Evolutionary conservation across 2,329 filamentous ascomycete species (phyloP).

Genomic region (Aspergillus amoenus): DNA sequence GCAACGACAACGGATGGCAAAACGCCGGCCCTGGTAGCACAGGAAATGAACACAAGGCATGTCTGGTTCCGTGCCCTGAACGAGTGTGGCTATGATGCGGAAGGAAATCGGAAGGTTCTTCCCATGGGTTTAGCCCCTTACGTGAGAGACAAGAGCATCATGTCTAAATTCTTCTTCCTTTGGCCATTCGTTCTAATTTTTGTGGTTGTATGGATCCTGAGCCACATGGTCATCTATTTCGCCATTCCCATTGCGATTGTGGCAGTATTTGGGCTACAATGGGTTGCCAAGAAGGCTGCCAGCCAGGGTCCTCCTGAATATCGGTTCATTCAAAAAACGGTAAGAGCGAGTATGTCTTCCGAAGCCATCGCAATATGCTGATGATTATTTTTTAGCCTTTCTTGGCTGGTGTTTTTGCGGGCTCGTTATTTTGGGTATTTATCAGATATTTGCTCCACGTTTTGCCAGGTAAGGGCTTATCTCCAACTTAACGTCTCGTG

Average conservation of each 20-base stretch:
- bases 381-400: slow-evolving; percentile 63
- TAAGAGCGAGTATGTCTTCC: slow-evolving; percentile 44
- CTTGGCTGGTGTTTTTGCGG: slow-evolving; percentile 90
- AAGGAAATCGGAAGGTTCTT: slow-evolving; percentile 68
- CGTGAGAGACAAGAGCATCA: slow-evolving; percentile 72
- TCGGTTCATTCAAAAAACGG: slow-evolving; percentile 85
- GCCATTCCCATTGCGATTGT: slow-evolving; percentile 71
- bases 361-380: slow-evolving; percentile 5
- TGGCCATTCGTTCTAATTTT: slow-evolving; percentile 81
- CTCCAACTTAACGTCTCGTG: not conserved
- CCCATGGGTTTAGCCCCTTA: slow-evolving; percentile 74
- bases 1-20: slow-evolving; percentile 87
- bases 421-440: slow-evolving; percentile 76
- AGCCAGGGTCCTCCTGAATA: slow-evolving; percentile 84
- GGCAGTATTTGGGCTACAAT: slow-evolving; percentile 68
- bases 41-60: slow-evolving; percentile 81
- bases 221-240: slow-evolving; percentile 70
- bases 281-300: slow-evolving; percentile 72
- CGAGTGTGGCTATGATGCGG: slow-evolving; percentile 79
- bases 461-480: slow-evolving; percentile 61
- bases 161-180: slow-evolving; percentile 84
- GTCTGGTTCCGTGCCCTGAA: slow-evolving; percentile 81
- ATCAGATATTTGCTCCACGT: slow-evolving; percentile 73
- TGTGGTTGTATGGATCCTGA: slow-evolving; percentile 68
- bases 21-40: slow-evolving; percentile 79